Percentiles rank a stretch among this genome's conserved stretches.
These are phyloP conservation scores for Durio zibethinus DNA, from an alignment of 345 rosid genomes.

Conservation along the genomic window DNA sequence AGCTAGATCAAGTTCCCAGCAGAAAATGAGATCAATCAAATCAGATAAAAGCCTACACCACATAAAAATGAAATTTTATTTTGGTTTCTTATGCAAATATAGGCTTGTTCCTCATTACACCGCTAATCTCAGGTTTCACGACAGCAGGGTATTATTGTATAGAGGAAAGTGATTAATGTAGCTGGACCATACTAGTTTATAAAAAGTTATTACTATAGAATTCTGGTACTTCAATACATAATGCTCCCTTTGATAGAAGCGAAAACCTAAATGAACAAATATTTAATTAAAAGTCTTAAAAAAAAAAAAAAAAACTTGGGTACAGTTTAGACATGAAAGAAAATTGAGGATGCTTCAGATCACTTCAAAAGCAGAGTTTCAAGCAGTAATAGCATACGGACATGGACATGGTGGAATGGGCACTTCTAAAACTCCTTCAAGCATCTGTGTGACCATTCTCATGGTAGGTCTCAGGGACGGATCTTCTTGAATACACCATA, in stretches of 20 bases:
- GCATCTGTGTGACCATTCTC: conserved; percentile 40
- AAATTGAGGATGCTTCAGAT: neutral
- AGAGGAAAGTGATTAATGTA: neutral
- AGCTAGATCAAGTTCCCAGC: no score
- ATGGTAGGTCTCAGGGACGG: conserved; percentile 33
- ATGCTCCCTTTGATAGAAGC: neutral
- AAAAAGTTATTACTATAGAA: neutral
- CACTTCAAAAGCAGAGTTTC: neutral
- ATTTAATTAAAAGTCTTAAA: no score
- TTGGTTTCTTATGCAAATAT: no score
- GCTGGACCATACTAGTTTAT: neutral
- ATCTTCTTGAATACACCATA: conserved; percentile 50
- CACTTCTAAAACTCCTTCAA: conserved; percentile 39
- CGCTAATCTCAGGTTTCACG: no score
- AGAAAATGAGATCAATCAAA: no score
- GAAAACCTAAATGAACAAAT: neutral
- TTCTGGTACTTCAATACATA: neutral
- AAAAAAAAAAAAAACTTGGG: no score
- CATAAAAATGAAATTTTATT: no score
- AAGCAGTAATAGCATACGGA: neutral
- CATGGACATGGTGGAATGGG: conserved; percentile 28
- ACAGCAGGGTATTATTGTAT: no score
- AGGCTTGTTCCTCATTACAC: no score
- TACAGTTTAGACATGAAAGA: neutral
- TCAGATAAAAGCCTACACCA: no score